phyloP scores from a whole-genome alignment of 1,139 yeast genomes.

The Eremothecium sinecaudum region DNA sequence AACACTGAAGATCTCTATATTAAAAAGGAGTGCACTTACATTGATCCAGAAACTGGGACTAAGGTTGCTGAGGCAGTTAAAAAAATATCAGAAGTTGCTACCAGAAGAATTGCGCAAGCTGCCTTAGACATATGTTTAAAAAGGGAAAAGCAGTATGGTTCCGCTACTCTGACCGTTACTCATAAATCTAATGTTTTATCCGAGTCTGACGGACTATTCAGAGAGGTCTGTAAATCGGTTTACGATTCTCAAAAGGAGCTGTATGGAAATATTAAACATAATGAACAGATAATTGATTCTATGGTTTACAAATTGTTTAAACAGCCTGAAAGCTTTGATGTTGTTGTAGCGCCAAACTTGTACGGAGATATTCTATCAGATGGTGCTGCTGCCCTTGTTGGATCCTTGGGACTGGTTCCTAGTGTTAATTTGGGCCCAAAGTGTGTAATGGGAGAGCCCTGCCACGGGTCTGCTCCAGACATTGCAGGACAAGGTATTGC shows the following conservation, averaged over 20 bases:
- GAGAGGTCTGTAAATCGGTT: slow-evolving; percentile 77
- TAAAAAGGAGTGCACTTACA: slow-evolving; percentile 76
- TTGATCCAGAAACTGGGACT: slow-evolving; percentile 63
- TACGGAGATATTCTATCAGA: slow-evolving; percentile 96
- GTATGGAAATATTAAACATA: slow-evolving; percentile 53
- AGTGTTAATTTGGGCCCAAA: slow-evolving; percentile 94
- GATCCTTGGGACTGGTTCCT: slow-evolving; percentile 96
- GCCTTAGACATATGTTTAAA: slow-evolving; percentile 88
- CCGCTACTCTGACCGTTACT: slow-evolving; percentile 71
- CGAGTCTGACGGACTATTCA: slow-evolving; percentile 88
- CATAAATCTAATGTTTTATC: slow-evolving; percentile 94
- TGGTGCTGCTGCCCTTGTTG: slow-evolving; percentile 98
- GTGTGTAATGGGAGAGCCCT: slow-evolving; percentile 97
- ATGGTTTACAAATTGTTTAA: slow-evolving; percentile 99
- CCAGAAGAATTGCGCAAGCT: slow-evolving; percentile 76
- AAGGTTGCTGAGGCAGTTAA: slow-evolving; percentile 95
- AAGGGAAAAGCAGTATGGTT: slow-evolving; percentile 72
- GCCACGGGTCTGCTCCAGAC: slow-evolving; percentile 98
- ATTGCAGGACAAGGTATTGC: slow-evolving; percentile 92
- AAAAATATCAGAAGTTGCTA: slow-evolving; percentile 84
- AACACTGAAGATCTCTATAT: slow-evolving; percentile 95
- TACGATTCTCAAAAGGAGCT: slow-evolving; percentile 56
- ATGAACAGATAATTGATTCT: slow-evolving; percentile 96
- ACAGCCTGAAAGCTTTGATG: slow-evolving; percentile 94
- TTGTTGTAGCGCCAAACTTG: slow-evolving; percentile 95